Evolutionary conservation across 192 early-diverging fungal genomes (phyloP).

Genomic region (Allomyces javanicus): DNA sequence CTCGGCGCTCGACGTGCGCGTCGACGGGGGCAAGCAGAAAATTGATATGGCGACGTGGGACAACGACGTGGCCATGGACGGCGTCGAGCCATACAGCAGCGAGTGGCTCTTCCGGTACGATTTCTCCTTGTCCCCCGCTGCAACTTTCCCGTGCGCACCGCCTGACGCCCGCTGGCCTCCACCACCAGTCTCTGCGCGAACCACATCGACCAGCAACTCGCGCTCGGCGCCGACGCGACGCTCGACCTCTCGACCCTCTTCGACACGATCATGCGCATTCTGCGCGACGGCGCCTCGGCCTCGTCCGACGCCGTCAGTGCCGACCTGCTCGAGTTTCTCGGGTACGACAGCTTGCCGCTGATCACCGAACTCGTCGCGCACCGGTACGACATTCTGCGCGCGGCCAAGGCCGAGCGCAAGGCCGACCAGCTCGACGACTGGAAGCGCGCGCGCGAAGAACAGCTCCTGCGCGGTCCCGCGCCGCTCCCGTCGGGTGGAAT

Average conservation of each 20-base stretch:
- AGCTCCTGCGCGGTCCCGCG: slow-evolving; percentile 7
- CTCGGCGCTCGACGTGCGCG: not conserved
- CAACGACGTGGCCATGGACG: too few species aligned
- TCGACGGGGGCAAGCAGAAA: not conserved
- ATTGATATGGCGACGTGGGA: too few species aligned
- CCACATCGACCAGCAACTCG: not conserved
- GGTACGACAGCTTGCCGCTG: slow-evolving; percentile 52
- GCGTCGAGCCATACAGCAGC: too few species aligned
- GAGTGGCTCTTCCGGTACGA: too few species aligned
- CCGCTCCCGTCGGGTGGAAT: slow-evolving; percentile 8
- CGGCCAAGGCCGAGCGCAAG: slow-evolving; percentile 23
- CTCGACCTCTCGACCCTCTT: too few species aligned
- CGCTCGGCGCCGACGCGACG: not conserved
- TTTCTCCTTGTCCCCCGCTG: not conserved
- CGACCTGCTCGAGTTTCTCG: slow-evolving; percentile 47
- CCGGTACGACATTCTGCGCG: slow-evolving; percentile 34
- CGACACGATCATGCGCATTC: not conserved
- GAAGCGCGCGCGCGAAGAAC: slow-evolving; percentile 8
- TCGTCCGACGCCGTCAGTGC: slow-evolving; percentile 37
- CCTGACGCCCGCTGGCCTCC: not conserved
- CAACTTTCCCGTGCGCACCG: not conserved
- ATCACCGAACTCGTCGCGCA: slow-evolving; percentile 33
- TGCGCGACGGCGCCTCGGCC: not conserved
- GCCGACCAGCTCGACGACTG: not conserved
- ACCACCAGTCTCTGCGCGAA: not conserved